Conservation (phyloP, 306 rosid genomes). For the Quercus glauca region DNA sequence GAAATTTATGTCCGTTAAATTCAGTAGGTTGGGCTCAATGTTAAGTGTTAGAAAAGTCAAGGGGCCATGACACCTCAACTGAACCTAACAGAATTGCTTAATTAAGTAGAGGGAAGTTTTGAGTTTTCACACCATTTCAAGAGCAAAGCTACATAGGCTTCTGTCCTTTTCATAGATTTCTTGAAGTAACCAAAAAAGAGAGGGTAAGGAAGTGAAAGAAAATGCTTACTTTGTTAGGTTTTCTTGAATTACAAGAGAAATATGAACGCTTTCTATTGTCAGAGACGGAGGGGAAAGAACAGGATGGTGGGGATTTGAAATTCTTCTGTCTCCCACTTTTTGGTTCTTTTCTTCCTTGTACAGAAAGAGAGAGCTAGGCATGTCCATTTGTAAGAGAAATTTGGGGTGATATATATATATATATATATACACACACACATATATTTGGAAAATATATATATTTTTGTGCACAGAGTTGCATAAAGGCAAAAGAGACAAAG, state of each 20-base stretch:
- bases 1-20: not conserved
- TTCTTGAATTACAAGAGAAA: not conserved
- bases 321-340: not conserved
- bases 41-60: not conserved
- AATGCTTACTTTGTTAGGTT: not conserved
- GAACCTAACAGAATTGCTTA: not conserved
- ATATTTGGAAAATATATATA: no score
- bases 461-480: no score
- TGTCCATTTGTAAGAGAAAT: not conserved
- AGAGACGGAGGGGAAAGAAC: not conserved
- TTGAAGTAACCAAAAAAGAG: not conserved
- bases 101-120: not conserved
- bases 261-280: not conserved
- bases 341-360: not conserved
- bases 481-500: no score
- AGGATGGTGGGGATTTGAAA: slow-evolving; percentile 6
- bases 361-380: slow-evolving; percentile 8
- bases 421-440: no score
- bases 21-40: not conserved
- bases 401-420: not conserved
- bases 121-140: not conserved
- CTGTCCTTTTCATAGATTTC: not conserved
- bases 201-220: not conserved
- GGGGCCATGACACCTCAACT: not conserved
- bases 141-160: not conserved